Base-by-base conservation (phyloP, 139 green algal species). In the Mesostigma viride region DNA sequence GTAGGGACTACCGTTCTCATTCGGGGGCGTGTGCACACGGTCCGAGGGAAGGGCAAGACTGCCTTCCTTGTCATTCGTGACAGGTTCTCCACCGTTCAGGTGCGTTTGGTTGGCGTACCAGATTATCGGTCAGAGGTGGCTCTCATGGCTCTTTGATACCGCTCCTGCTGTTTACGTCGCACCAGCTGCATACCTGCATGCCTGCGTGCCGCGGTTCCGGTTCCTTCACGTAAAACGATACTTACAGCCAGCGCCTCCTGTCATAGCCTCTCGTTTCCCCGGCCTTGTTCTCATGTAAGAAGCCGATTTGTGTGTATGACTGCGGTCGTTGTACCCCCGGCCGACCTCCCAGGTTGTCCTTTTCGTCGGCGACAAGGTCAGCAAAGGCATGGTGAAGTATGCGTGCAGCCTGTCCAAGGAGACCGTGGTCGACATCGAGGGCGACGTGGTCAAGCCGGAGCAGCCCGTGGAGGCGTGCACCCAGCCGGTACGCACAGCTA, bases 301-400 rank as follows among this genome's bases (percentile, higher is more conserved):
- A n/a, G n/a, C 1, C 20, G 8, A 30, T 31, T 46, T 61, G 40
- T 32, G 36, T 36, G 30, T 33, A 33, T 11, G 58, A 40, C 6
- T 66, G 36, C n/a, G n/a, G n/a, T n/a, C n/a, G n/a, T n/a, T n/a
- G n/a, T n/a, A n/a, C n/a, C n/a, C n/a, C n/a, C n/a, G n/a, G n/a
- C n/a, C n/a, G n/a, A 11, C 40, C 8, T n/a, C n/a, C n/a, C 80
- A 94, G 85, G 83, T 68, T 2, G 73, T 90, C n/a, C 48, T 97
- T 58, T 95, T 95, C 71, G 84, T 86, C 17, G 84, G 94, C 46
- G 89, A 94, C 47, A 71, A 68, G 11, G 88, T 97, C 17, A 89
- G 75, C 81, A 94, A 94, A 67, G 77, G 79, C 61, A 97, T 99
- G 93, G 86, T 99, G 31, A 97, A 97, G 85, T 99, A 96, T 65